These are phyloP conservation scores for Claviceps lovelessii DNA, from an alignment of 2,329 filamentous ascomycete genomes.

Conservation along the genomic window DNA sequence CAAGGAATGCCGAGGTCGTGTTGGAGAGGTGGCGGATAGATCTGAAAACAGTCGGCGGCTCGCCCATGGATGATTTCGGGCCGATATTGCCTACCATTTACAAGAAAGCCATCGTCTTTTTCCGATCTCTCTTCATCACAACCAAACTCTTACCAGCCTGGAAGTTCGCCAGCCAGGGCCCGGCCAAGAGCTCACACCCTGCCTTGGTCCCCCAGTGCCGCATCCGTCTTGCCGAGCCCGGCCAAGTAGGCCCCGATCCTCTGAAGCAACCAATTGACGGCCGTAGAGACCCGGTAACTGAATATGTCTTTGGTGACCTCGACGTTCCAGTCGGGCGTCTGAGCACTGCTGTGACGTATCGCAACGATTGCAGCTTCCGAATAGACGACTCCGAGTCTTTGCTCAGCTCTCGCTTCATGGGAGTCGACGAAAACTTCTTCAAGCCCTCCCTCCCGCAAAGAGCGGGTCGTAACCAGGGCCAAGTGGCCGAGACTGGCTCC, in stretches of 20 bases:
- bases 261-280: conserved; percentile 33
- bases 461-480: conserved; percentile 20
- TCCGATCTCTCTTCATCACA: conserved; percentile 73
- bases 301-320: conserved; percentile 68
- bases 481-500: conserved; percentile 52
- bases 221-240: conserved; percentile 48
- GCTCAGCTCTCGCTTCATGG: conserved; percentile 85
- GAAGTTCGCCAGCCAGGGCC: conserved; percentile 62
- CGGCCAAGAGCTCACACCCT: conserved; percentile 54
- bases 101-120: conserved; percentile 92
- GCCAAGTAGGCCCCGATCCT: conserved; percentile 46
- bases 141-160: conserved; percentile 72
- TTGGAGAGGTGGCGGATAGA: conserved; percentile 86
- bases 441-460: conserved; percentile 58
- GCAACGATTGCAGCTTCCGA: conserved; percentile 78
- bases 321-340: conserved; percentile 79
- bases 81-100: conserved; percentile 70
- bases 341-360: conserved; percentile 67
- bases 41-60: conserved; percentile 43
- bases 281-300: conserved; percentile 39
- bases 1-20: conserved; percentile 56
- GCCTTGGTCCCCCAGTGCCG: conserved; percentile 67
- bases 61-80: conserved; percentile 43
- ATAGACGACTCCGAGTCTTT: conserved; percentile 85
- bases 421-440: conserved; percentile 76